Evolutionary conservation across 768 basidiomycete genomes (phyloP), one percentile per base, ranked within the genome.

Genomic region (Chlorophyllum brunneum): DNA sequence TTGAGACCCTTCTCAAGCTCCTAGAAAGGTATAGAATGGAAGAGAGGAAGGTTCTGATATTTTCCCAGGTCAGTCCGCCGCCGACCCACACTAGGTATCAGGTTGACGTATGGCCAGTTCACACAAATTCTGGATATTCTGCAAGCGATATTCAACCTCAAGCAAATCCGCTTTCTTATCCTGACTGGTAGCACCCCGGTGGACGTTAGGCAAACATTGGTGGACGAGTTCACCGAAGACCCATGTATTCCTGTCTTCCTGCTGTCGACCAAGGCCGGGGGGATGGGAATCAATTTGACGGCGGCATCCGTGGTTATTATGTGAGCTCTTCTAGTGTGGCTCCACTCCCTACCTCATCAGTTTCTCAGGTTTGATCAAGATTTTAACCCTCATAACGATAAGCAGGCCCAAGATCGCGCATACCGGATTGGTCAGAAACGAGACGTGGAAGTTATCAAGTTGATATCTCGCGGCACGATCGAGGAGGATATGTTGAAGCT

Each of bases 301-400:
- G 93, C 94, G 2, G 95, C 95, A 1, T 94, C 90, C 39, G 93
- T 94, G 33, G 95, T 99, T 36, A 88, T 98, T 61, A 88, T 94
- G 88, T 88, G 55, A 39, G 82, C 62, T 4, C 50, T 56, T 45
- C 42, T 50, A 2, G 33, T 49, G 22, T 41, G n/a, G 37, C 31
- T 22, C 6, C n/a, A 34, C 45, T 33, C 18, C 45, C 29, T 18
- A 22, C 13, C 27, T 40, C 27, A 47, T 16, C 24, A 16, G 13
- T 15, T 20, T 20, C 34, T 24, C 54, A 89, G 87, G 82, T 97
- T 94, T 64, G 95, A 99, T 65, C 94, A 95, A 64, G 95, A 98
- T 66, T 99, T 98, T 70, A 98, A 98, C 65, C 91, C 91, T 3
- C 91, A 93, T 70, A 99, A 99, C 65, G 97, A 98, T 69, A 83